Conservation (phyloP, 2,329 filamentous ascomycete genomes). For the Dactylella cylindrospora region DNA sequence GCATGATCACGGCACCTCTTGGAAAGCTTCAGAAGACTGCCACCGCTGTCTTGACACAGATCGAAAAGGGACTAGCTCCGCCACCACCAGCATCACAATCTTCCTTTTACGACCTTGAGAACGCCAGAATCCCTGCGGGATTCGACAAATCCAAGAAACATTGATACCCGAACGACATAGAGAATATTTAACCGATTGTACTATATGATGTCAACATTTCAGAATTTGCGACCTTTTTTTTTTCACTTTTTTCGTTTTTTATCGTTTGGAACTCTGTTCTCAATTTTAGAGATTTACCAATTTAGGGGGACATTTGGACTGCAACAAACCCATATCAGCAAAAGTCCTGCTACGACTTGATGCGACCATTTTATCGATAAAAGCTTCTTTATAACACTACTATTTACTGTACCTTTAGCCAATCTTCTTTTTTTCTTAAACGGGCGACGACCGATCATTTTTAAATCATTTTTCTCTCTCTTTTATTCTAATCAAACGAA, state of each 20-base stretch:
- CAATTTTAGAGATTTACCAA: too few relatives aligned
- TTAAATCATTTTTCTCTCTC: constrained; percentile 2
- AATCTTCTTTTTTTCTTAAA: constrained; percentile 1
- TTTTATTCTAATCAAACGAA: constrained; percentile 7
- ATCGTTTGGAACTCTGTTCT: neutral
- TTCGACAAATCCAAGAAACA: constrained; percentile 68
- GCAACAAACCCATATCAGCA: too few relatives aligned
- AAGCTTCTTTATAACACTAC: too few relatives aligned
- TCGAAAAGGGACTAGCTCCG: constrained; percentile 75
- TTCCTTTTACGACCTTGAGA: constrained; percentile 49
- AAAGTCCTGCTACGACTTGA: too few relatives aligned
- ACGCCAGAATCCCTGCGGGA: constrained; percentile 58
- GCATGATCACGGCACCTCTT: constrained; percentile 56
- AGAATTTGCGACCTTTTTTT: neutral
- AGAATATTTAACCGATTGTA: constrained; percentile 6
- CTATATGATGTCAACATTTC: constrained; percentile 23
- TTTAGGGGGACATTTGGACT: too few relatives aligned
- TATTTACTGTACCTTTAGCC: too few relatives aligned
- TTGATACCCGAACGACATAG: constrained; percentile 56
- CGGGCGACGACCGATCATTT: constrained; percentile 16
- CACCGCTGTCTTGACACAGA: constrained; percentile 84
- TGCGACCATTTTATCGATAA: too few relatives aligned
- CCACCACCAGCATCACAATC: constrained; percentile 49
- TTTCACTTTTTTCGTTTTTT: constrained; percentile 1
- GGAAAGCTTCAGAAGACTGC: constrained; percentile 78